Evolutionary conservation across 1,139 yeast genomes (phyloP), one percentile per base, ranked within the genome.

Genomic region (Debaryomyces subglobosus): DNA sequence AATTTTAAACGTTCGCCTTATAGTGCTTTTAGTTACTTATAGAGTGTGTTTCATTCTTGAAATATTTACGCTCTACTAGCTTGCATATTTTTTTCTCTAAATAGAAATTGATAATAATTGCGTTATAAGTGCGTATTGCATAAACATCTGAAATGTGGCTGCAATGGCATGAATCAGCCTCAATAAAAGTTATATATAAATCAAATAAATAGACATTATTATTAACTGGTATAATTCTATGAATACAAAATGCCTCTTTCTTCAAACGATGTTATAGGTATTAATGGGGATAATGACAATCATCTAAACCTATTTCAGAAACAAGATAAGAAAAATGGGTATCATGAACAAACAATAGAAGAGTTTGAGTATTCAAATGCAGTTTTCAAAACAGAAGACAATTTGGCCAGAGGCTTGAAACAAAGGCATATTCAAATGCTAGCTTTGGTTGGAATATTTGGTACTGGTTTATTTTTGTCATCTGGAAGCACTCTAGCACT

Each of bases 381-480:
- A 15, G 41, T 25, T n/a, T 38, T 38, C 13, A 25, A 21, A 21
- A 13, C 55, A 53, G 46, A 53, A 13, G 13, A 12, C 21, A 41
- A 32, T 12, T 36, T 41, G 13, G 12, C 59, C 30, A 41, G 48
- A 35, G 46, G 46, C 13, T 51, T 68, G 40, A 59, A 64, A 39
- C 64, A 63, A 46, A 61, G 74, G 49, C 72, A 68, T 43, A 56
- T 70, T 37, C 64, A 63, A 37, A 68, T 69, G 67, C 53, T 70
- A 20, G 59, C 74, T 3, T 59, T 69, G 43, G 72, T 62, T 12
- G 67, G 66, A 15, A 63, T 62, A 5, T 56, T 65, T 46, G 69
- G 69, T 34, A 65, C 69, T 4, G 67, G 67, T 7, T 46, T 63
- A 6, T 61, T 62, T 45, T 49, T 61, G n/a, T 55, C 61, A 21